Evolutionary conservation across 768 basidiomycete genomes (phyloP).

Genomic region (Neoboletus subvelutipes): DNA sequence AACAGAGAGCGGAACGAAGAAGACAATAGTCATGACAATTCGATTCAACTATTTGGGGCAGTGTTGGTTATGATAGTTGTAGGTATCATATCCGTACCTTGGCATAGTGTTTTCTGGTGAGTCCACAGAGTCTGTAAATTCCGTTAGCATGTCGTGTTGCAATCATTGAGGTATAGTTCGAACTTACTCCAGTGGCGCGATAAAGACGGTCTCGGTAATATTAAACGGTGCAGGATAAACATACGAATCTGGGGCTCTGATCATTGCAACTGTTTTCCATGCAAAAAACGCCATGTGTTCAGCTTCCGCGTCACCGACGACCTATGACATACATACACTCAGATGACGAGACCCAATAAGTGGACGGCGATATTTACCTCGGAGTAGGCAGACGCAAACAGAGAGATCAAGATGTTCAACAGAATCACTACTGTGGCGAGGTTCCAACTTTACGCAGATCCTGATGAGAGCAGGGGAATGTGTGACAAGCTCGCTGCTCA

Average conservation of each 20-base stretch:
- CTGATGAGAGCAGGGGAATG: background rate
- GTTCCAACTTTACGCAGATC: constrained; percentile 60
- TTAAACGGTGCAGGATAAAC: constrained; percentile 94
- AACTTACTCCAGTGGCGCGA: constrained; percentile 85
- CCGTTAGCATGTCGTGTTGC: background rate
- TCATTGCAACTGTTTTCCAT: constrained; percentile 80
- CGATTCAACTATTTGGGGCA: constrained; percentile 60
- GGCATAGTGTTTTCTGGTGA: constrained; percentile 57
- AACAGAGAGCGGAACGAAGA: constrained; percentile 71
- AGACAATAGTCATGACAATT: constrained; percentile 72
- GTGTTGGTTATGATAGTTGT: background rate
- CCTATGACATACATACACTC: constrained; percentile 40
- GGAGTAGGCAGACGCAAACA: constrained; percentile 90
- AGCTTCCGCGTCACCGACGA: constrained; percentile 82
- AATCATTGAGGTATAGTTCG: background rate
- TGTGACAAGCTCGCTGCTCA: constrained; percentile 36
- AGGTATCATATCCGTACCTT: constrained; percentile 37
- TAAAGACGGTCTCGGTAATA: constrained; percentile 72
- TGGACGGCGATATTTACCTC: constrained; percentile 53
- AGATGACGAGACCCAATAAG: background rate
- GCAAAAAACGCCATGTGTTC: constrained; percentile 92
- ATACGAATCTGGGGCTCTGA: constrained; percentile 77
- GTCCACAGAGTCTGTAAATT: constrained; percentile 39
- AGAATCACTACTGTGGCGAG: constrained; percentile 79
- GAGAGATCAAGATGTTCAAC: constrained; percentile 92